These are phyloP conservation scores for Rhodotorula mucilaginosa DNA, from an alignment of 1,284 basidiomycete species.

Conservation along the genomic window DNA sequence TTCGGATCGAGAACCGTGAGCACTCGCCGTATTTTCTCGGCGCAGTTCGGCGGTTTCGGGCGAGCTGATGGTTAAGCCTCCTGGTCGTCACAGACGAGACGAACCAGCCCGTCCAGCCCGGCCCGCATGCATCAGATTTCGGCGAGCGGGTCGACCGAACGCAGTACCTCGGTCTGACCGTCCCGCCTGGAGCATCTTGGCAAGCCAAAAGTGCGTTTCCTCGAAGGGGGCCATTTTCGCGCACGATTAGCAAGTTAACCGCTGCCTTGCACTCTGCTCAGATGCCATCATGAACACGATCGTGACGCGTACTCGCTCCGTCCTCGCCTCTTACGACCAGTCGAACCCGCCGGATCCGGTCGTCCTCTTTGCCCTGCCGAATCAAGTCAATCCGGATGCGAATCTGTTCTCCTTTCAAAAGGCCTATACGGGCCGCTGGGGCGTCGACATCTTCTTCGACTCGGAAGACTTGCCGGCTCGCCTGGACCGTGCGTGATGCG, in stretches of 20 bases:
- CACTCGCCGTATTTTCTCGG: neutral
- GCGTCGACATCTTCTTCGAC: conserved; percentile 82
- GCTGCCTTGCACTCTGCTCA: conserved; percentile 44
- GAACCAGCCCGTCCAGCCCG: conserved; percentile 9
- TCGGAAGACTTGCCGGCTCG: conserved; percentile 61
- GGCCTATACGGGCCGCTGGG: conserved; percentile 71
- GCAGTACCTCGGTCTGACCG: conserved; percentile 65
- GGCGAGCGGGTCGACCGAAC: conserved; percentile 66
- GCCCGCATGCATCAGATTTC: conserved; percentile 60
- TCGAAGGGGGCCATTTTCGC: neutral
- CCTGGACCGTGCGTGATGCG: conserved; percentile 53
- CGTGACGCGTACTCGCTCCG: conserved; percentile 59
- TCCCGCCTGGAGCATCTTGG: conserved; percentile 71
- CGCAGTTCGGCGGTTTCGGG: neutral
- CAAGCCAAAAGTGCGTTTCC: conserved; percentile 67
- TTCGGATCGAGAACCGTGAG: conserved; percentile 75
- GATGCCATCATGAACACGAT: conserved; percentile 68
- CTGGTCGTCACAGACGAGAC: conserved; percentile 51
- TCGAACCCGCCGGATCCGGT: conserved; percentile 67
- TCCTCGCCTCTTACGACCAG: conserved; percentile 59
- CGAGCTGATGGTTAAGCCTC: too few species aligned
- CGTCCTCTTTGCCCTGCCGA: conserved; percentile 68
- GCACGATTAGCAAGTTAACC: neutral
- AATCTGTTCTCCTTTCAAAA: conserved; percentile 86
- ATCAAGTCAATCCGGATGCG: conserved; percentile 67